Percentiles rank a stretch among this genome's conserved stretches.
phyloP scores from a whole-genome alignment of 1,284 basidiomycete genomes.

The Phellopilus nigrolimitatus region DNA sequence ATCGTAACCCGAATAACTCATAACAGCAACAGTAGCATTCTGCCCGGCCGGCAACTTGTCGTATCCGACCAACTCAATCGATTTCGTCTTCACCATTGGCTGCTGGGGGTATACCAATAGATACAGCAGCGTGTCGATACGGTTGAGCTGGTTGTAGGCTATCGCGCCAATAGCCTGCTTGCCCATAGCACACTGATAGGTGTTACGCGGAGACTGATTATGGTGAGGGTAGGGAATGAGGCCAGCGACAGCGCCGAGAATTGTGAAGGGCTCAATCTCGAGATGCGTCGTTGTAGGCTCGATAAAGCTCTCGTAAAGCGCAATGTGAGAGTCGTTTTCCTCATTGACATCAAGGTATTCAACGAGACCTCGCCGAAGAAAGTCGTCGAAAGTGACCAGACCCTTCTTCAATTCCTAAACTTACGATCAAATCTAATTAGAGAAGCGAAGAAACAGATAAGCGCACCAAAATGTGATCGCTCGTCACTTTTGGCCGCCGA shows the following conservation, averaged over 20 bases:
- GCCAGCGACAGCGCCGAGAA: constrained; percentile 96
- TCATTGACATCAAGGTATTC: constrained; percentile 99
- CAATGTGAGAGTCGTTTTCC: constrained; percentile 97
- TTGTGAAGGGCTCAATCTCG: constrained; percentile 98
- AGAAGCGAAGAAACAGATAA: constrained; percentile 14
- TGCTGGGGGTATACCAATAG: constrained; percentile 99
- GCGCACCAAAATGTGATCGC: constrained; percentile 76
- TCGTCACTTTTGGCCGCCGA: constrained; percentile 71
- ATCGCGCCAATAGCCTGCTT: constrained; percentile 99
- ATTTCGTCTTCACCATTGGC: constrained; percentile 99
- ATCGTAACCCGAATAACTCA: constrained; percentile 99
- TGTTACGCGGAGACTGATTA: constrained; percentile 98
- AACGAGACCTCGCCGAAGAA: constrained; percentile 91
- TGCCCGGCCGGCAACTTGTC: constrained; percentile 96
- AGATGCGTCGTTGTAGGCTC: constrained; percentile 85
- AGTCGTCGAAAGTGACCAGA: constrained; percentile 87
- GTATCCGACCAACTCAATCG: constrained; percentile 95
- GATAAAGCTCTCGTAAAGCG: constrained; percentile 91
- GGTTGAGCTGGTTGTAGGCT: constrained; percentile 95
- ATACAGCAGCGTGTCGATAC: constrained; percentile 98
- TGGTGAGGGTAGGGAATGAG: constrained; percentile 99
- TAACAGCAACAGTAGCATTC: constrained; percentile 98
- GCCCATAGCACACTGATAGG: constrained; percentile 99
- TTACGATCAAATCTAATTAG: not conserved
- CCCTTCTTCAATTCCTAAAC: constrained; percentile 76